phyloP scores from a whole-genome alignment of 2,329 filamentous ascomycete species.

The Fonsecaea monophora region DNA sequence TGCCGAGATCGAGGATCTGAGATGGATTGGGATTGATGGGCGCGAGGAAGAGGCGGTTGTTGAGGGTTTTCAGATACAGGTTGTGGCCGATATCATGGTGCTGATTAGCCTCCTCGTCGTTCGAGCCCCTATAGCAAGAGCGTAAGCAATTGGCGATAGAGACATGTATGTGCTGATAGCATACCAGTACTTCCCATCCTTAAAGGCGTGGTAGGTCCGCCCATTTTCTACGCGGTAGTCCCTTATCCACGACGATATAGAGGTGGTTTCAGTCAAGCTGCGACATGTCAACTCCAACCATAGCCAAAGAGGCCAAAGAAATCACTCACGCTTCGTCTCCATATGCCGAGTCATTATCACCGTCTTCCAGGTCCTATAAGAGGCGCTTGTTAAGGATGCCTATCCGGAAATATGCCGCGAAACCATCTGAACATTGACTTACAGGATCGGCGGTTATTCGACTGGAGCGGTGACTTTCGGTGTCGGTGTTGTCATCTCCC shows the following conservation, averaged over 20 bases:
- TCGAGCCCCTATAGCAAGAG: conserved; percentile 40
- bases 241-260: conserved; percentile 33
- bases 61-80: conserved; percentile 44
- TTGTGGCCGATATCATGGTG: conserved; percentile 37
- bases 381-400: not conserved
- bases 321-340: conserved; percentile 31
- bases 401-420: not conserved
- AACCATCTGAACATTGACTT: not conserved
- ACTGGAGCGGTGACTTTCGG: conserved; percentile 14
- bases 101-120: conserved; percentile 55
- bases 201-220: conserved; percentile 37
- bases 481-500: conserved; percentile 8
- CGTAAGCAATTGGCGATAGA: not conserved
- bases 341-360: conserved; percentile 31
- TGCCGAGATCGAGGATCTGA: conserved; percentile 43
- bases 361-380: conserved; percentile 24
- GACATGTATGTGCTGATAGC: not conserved
- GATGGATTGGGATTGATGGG: conserved; percentile 44
- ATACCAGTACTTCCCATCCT: conserved; percentile 37
- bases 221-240: conserved; percentile 36
- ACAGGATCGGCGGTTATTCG: conserved; percentile 17
- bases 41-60: conserved; percentile 48
- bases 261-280: conserved; percentile 32
- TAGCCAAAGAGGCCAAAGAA: not conserved
- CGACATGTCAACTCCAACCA: not conserved